phyloP scores from a whole-genome alignment of 2,329 filamentous ascomycete species.

The Drechmeria coniospora region DNA sequence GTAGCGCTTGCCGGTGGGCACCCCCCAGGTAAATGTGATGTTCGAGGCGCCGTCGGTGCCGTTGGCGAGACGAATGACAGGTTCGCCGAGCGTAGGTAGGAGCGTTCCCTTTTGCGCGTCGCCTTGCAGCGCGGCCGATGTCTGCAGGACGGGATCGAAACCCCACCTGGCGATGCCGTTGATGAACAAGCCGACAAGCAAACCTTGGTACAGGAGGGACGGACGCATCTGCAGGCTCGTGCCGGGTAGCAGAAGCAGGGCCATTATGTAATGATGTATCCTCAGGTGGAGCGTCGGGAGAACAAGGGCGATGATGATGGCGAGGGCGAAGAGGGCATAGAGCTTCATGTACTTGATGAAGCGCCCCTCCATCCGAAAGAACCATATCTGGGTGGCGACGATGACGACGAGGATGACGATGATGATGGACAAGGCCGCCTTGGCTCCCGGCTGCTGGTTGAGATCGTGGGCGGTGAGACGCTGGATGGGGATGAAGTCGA shows the following conservation, averaged over 20 bases:
- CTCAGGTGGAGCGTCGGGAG: conserved; percentile 68
- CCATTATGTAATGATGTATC: conserved; percentile 91
- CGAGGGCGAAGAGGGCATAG: conserved; percentile 52
- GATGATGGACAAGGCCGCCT: conserved; percentile 65
- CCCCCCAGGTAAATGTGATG: conserved; percentile 45
- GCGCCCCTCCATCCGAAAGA: conserved; percentile 71
- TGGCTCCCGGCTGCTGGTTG: conserved; percentile 74
- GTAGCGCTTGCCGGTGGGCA: conserved; percentile 32
- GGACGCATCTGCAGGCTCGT: conserved; percentile 80
- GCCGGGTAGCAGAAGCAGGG: conserved; percentile 71
- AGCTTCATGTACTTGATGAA: conserved; percentile 64
- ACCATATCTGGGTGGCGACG: conserved; percentile 63
- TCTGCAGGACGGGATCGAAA: conserved; percentile 79
- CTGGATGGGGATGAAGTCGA: conserved; percentile 85
- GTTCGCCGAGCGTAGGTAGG: conserved; percentile 37
- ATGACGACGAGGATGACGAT: conserved; percentile 55
- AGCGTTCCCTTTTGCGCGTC: conserved; percentile 47
- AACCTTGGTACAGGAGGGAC: conserved; percentile 72
- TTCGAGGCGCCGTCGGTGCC: conserved; percentile 34
- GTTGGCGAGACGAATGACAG: conserved; percentile 28
- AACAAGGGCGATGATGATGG: conserved; percentile 54
- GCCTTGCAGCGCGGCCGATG: conserved; percentile 54
- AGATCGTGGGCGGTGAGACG: conserved; percentile 86
- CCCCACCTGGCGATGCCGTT: conserved; percentile 92
- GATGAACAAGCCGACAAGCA: conserved; percentile 81